Evolutionary conservation across 208 protist genomes (phyloP).

Genomic region (Crithidia expoeki): DNA sequence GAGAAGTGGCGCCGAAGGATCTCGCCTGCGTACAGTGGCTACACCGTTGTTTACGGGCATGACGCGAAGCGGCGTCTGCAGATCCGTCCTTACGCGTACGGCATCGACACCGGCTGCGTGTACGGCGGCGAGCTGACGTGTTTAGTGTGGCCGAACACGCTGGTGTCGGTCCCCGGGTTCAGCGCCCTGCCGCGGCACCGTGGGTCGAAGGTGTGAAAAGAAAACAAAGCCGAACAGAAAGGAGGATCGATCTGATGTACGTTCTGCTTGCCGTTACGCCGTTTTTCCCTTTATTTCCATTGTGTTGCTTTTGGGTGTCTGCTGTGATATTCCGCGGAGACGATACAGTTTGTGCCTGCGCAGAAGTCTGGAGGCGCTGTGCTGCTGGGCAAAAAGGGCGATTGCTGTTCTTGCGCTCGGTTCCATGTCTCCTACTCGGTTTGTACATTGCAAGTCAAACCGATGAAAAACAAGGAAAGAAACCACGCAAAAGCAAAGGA

Average conservation of each 20-base stretch:
- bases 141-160: slow-evolving; percentile 47
- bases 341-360: too few relatives aligned
- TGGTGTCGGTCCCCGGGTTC: slow-evolving; percentile 64
- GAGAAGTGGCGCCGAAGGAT: slow-evolving; percentile 21
- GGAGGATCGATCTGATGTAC: background rate
- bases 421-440: too few relatives aligned
- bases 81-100: slow-evolving; percentile 59
- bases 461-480: too few relatives aligned
- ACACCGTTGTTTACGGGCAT: slow-evolving; percentile 72
- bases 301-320: background rate
- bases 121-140: slow-evolving; percentile 70
- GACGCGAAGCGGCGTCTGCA: slow-evolving; percentile 78
- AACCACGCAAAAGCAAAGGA: too few relatives aligned
- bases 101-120: slow-evolving; percentile 75
- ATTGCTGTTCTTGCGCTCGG: too few relatives aligned
- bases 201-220: slow-evolving; percentile 36
- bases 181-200: slow-evolving; percentile 8
- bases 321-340: too few relatives aligned
- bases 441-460: too few relatives aligned
- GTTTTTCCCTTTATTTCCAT: too few relatives aligned
- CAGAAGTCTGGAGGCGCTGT: too few relatives aligned
- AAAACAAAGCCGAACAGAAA: too few relatives aligned
- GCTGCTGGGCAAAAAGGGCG: too few relatives aligned
- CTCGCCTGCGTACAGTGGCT: slow-evolving; percentile 18
- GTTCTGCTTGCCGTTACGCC: background rate